phyloP scores from a whole-genome alignment of 257 asterid species.

The Solanum chilense region DNA sequence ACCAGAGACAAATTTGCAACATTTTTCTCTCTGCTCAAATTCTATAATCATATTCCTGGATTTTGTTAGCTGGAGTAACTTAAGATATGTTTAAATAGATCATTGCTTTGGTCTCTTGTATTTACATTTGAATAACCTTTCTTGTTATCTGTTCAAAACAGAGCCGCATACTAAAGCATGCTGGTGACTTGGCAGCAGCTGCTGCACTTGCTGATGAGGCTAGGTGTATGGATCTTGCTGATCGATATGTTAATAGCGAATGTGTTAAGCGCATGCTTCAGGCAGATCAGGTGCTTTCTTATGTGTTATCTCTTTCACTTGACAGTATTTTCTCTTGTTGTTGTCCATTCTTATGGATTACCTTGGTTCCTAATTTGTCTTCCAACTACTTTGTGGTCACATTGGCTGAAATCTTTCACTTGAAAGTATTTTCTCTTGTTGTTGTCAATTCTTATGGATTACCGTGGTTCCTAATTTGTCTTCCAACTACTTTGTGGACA shows the following conservation, averaged over 20 bases:
- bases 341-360: neutral
- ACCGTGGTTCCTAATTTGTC: neutral
- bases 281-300: constrained; percentile 77
- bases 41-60: neutral
- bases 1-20: neutral
- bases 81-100: neutral
- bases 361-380: neutral
- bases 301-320: neutral
- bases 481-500: neutral
- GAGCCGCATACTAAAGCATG: constrained; percentile 97
- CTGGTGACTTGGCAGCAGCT: constrained; percentile 83
- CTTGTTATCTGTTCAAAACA: constrained; percentile 22
- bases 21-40: neutral
- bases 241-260: constrained; percentile 91
- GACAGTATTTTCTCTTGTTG: neutral
- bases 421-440: neutral
- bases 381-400: constrained; percentile 15
- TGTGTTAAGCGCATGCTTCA: constrained; percentile 98
- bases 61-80: neutral
- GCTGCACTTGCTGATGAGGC: constrained; percentile 98
- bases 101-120: neutral
- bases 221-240: constrained; percentile 98
- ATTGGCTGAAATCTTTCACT: constrained; percentile 49
- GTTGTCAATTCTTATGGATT: neutral
- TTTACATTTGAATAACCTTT: neutral